A percentile compares a stretch with the other conserved stretches of the same genome.
phyloP scores from a whole-genome alignment of 441 rosid species.

The Brassica balearica region DNA sequence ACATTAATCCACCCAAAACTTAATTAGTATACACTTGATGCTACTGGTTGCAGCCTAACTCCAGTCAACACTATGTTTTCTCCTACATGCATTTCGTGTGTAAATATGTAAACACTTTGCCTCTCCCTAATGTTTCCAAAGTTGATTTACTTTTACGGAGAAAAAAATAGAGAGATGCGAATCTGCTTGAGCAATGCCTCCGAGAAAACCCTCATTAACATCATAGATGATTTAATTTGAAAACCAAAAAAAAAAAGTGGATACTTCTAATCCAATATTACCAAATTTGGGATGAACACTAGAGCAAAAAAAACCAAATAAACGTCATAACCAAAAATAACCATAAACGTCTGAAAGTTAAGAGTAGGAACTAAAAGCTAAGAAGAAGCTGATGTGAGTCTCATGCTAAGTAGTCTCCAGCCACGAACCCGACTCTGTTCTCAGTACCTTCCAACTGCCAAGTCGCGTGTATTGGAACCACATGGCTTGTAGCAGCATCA shows the following conservation, averaged over 20 bases:
- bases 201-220: no score
- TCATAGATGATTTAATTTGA: no score
- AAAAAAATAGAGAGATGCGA: no score
- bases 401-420: constrained; percentile 44
- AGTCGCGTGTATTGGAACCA: constrained; percentile 12
- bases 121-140: not conserved
- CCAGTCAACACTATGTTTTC: not conserved
- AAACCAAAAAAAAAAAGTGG: not conserved
- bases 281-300: not conserved
- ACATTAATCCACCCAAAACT: not conserved
- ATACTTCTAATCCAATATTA: not conserved
- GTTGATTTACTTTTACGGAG: not conserved
- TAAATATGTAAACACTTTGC: not conserved
- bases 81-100: constrained; percentile 1
- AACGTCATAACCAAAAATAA: not conserved
- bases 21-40: not conserved
- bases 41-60: not conserved
- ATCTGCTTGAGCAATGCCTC: no score
- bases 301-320: not conserved
- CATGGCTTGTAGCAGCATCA: constrained; percentile 37
- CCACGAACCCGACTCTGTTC: constrained; percentile 37
- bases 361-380: not conserved
- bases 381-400: not conserved
- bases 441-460: constrained; percentile 41
- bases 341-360: no score